A percentile compares a stretch with the other conserved stretches of the same genome.
Evolutionary conservation across 2,329 filamentous ascomycete genomes (phyloP).

Genomic region (Ilyonectria destructans): DNA sequence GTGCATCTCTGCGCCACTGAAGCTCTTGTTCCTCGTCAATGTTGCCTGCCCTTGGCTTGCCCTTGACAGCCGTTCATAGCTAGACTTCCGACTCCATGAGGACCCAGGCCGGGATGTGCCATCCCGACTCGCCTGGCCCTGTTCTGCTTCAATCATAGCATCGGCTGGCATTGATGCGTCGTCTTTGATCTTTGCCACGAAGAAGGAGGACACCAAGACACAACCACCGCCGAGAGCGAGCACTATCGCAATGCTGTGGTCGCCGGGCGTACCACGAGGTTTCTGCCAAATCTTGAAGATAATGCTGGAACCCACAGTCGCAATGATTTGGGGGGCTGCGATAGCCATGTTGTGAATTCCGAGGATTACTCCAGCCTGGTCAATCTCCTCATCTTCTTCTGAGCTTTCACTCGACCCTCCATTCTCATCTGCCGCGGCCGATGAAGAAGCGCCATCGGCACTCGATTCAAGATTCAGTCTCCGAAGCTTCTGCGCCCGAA

Average conservation of each 20-base stretch:
- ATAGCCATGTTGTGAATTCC: constrained; percentile 98
- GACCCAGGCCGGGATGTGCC: constrained; percentile 23
- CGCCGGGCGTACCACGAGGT: constrained; percentile 85
- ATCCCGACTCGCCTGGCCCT: constrained; percentile 59
- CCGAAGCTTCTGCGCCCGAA: constrained; percentile 58
- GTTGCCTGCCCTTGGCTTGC: constrained; percentile 63
- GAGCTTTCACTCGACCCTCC: constrained; percentile 43
- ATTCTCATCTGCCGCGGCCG: constrained; percentile 30
- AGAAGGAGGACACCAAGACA: constrained; percentile 82
- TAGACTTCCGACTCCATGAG: constrained; percentile 57
- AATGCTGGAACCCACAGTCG: constrained; percentile 86
- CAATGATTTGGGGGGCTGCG: constrained; percentile 91
- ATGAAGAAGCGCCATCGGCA: constrained; percentile 30
- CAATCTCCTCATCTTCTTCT: constrained; percentile 71
- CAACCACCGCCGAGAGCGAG: constrained; percentile 87
- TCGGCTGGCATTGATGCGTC: constrained; percentile 62
- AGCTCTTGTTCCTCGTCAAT: constrained; percentile 66
- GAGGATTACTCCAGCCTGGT: constrained; percentile 91
- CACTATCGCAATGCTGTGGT: constrained; percentile 90
- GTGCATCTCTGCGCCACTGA: constrained; percentile 62
- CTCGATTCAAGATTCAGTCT: constrained; percentile 33
- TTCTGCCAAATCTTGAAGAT: constrained; percentile 93
- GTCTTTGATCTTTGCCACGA: constrained; percentile 79
- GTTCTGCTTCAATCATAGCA: constrained; percentile 60
- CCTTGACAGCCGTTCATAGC: constrained; percentile 60